Percentiles rank a stretch among this genome's conserved stretches.
Conservation (phyloP, 495 filamentous ascomycete species). For the Aspergillus conjunctus region DNA sequence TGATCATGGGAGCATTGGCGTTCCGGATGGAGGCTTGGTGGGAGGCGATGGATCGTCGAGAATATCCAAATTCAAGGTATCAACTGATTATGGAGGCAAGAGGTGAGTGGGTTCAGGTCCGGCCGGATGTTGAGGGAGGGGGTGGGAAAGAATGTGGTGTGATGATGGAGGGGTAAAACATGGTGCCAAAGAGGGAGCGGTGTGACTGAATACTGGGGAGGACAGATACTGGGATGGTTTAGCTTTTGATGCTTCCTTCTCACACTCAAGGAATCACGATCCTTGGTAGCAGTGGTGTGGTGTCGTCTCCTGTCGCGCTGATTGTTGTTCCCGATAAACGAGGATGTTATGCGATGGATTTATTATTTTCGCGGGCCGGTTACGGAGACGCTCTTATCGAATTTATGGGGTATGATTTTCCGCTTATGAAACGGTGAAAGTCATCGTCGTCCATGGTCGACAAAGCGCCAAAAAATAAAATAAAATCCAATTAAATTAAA, state of each 20-base stretch:
- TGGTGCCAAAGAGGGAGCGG: conserved; percentile 21
- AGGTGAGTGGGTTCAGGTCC: background rate
- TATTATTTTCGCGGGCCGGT: background rate
- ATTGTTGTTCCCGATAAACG: conserved; percentile 1
- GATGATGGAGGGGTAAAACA: conserved; percentile 12
- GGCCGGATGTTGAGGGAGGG: conserved; percentile 14
- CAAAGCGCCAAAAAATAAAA: background rate
- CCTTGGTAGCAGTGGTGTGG: too few relatives aligned
- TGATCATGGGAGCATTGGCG: conserved; percentile 27
- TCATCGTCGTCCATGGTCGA: background rate
- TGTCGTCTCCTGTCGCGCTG: background rate
- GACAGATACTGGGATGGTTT: conserved; percentile 1
- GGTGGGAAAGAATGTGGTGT: conserved; percentile 26
- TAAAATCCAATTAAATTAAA: too few relatives aligned
- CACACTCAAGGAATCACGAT: too few relatives aligned
- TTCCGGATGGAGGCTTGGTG: conserved; percentile 4
- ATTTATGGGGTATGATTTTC: background rate
- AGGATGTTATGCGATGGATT: background rate
- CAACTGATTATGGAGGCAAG: too few relatives aligned
- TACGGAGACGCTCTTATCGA: conserved; percentile 1
- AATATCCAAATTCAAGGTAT: too few relatives aligned
- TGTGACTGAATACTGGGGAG: conserved; percentile 25
- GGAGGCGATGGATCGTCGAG: background rate
- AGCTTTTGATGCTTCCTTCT: background rate
- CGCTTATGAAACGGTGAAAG: background rate